Conservation (phyloP, 202 grass and related monocot species). For the Digitaria exilis region DNA sequence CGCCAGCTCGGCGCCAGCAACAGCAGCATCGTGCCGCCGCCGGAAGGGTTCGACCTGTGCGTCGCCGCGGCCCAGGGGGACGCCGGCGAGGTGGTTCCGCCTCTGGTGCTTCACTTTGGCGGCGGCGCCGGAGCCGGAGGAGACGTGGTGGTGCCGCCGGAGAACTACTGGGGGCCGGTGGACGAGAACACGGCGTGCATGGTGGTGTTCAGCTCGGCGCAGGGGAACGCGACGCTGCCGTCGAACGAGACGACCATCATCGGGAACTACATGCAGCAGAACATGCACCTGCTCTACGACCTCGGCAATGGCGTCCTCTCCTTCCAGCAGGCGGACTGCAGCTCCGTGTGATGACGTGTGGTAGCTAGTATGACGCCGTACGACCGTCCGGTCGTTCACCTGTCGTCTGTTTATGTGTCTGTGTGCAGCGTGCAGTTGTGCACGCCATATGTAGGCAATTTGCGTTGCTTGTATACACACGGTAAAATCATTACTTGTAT, state of each 20-base stretch:
- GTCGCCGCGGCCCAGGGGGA: neutral
- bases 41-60: neutral
- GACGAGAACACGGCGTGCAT: slow-evolving; percentile 19
- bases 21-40: neutral
- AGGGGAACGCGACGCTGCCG: neutral
- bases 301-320: slow-evolving; percentile 7
- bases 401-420: no score
- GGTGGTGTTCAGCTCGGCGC: neutral
- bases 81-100: neutral
- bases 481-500: no score
- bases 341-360: neutral
- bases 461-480: no score
- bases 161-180: slow-evolving; percentile 15
- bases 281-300: slow-evolving; percentile 46
- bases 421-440: no score
- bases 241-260: slow-evolving; percentile 9
- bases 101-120: neutral
- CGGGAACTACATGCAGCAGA: slow-evolving; percentile 44
- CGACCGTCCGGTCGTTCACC: no score
- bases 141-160: slow-evolving; percentile 24
- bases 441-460: no score
- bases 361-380: no score
- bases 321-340: slow-evolving; percentile 41
- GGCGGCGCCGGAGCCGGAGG: neutral
- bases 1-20: neutral